These are phyloP conservation scores for Mollisiaceae sp. DNA, from an alignment of 2,329 filamentous ascomycete species.

Conservation along the genomic window DNA sequence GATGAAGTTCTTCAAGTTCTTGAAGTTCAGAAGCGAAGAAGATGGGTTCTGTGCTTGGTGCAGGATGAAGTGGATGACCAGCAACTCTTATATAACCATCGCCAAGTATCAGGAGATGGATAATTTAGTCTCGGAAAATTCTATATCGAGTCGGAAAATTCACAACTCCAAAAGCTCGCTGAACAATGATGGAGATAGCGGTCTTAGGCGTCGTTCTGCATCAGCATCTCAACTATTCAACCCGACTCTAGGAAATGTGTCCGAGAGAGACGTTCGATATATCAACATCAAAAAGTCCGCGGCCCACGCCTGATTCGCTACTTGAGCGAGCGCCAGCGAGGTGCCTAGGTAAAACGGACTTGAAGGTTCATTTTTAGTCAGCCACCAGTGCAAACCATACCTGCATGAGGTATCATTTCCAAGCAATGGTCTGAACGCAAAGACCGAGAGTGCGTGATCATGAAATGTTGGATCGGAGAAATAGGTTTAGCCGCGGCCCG, in stretches of 20 bases:
- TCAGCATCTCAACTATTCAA: background rate
- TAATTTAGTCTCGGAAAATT: background rate
- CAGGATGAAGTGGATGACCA: background rate
- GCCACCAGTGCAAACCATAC: too few relatives aligned
- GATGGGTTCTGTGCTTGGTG: background rate
- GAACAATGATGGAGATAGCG: background rate
- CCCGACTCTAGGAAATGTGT: background rate
- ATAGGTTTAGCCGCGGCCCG: too few relatives aligned
- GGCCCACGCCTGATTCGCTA: background rate
- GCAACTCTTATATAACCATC: background rate
- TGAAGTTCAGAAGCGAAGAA: background rate
- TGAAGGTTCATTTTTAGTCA: too few relatives aligned
- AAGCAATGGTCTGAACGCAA: too few relatives aligned
- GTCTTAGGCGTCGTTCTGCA: background rate
- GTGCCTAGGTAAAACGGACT: background rate
- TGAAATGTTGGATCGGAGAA: too few relatives aligned
- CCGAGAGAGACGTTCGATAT: background rate
- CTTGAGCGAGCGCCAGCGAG: background rate
- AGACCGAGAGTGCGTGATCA: too few relatives aligned
- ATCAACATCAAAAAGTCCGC: background rate
- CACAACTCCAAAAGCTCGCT: background rate
- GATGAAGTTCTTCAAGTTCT: background rate
- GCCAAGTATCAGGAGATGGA: background rate
- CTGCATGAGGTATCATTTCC: too few relatives aligned
- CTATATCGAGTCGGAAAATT: background rate